phyloP scores from a whole-genome alignment of 352 stramenopile species.

The Phytophthora boehmeriae region DNA sequence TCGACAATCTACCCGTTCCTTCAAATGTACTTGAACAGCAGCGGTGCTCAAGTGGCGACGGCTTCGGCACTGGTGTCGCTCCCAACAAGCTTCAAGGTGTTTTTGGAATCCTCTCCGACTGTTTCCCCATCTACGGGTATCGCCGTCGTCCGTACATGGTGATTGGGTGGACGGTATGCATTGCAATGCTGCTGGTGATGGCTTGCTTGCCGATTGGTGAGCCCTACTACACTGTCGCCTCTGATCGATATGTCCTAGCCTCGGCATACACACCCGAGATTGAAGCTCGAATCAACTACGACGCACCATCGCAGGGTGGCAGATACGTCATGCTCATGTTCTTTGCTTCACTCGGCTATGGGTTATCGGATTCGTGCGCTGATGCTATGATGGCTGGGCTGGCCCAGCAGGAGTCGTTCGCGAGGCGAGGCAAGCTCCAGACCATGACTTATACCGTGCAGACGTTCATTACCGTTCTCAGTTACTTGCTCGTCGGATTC shows the following conservation, averaged over 20 bases:
- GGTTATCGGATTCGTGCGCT: slow-evolving; percentile 51
- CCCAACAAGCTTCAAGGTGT: slow-evolving; percentile 62
- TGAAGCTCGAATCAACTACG: slow-evolving; percentile 39
- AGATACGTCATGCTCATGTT: slow-evolving; percentile 56
- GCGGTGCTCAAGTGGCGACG: slow-evolving; percentile 41
- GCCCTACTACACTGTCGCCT: slow-evolving; percentile 48
- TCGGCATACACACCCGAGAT: slow-evolving; percentile 38
- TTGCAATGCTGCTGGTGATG: slow-evolving; percentile 53
- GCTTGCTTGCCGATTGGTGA: slow-evolving; percentile 38
- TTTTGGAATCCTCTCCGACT: slow-evolving; percentile 62
- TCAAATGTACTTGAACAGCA: slow-evolving; percentile 48
- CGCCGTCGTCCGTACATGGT: slow-evolving; percentile 61
- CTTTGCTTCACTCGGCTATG: slow-evolving; percentile 47
- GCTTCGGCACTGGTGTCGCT: slow-evolving; percentile 45
- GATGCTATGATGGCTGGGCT: slow-evolving; percentile 60
- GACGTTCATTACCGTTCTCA: slow-evolving; percentile 40
- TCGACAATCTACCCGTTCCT: slow-evolving; percentile 48
- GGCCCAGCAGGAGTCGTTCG: slow-evolving; percentile 52
- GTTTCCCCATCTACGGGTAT: slow-evolving; percentile 56
- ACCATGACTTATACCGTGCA: slow-evolving; percentile 53
- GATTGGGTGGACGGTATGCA: slow-evolving; percentile 49
- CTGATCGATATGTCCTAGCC: slow-evolving; percentile 30
- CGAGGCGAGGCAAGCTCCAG: slow-evolving; percentile 51
- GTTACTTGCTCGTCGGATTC: slow-evolving; percentile 47
- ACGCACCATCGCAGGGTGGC: slow-evolving; percentile 34